These are phyloP conservation scores for Sanghuangporus baumii DNA, from an alignment of 1,284 basidiomycete genomes.

Conservation along the genomic window DNA sequence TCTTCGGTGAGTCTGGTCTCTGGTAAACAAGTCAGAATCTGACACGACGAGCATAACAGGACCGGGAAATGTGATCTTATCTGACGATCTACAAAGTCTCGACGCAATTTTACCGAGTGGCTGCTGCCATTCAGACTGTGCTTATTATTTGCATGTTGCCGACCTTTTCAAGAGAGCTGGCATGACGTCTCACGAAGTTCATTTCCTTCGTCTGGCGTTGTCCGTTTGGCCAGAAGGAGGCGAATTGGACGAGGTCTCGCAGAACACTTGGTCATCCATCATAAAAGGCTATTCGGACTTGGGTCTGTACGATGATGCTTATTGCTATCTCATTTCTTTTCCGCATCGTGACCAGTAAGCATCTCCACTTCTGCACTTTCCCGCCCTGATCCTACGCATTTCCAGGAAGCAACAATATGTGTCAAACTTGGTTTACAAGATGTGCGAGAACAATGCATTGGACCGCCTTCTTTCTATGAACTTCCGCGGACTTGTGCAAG, in stretches of 20 bases:
- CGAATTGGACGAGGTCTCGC: conserved; percentile 49
- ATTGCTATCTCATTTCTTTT: conserved; percentile 65
- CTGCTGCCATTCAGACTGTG: conserved; percentile 55
- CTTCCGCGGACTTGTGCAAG: conserved; percentile 81
- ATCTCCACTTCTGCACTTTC: conserved; percentile 8
- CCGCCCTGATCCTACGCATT: conserved; percentile 10
- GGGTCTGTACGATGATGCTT: conserved; percentile 80
- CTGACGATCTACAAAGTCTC: conserved; percentile 62
- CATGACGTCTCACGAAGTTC: conserved; percentile 57
- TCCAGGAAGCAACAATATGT: conserved; percentile 75
- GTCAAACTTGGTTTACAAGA: conserved; percentile 77
- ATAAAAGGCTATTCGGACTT: conserved; percentile 73
- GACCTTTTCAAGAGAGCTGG: conserved; percentile 61
- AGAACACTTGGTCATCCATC: conserved; percentile 58
- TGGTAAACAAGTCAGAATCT: conserved; percentile 1
- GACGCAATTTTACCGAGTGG: conserved; percentile 55
- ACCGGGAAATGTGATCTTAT: conserved; percentile 43
- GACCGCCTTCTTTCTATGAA: conserved; percentile 78
- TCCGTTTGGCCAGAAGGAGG: conserved; percentile 50
- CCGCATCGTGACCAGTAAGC: conserved; percentile 77
- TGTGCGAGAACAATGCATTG: conserved; percentile 89
- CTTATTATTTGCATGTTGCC: conserved; percentile 77
- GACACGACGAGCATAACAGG: conserved; percentile 33
- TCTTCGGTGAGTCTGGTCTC: conserved; percentile 56
- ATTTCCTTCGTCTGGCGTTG: conserved; percentile 74